A percentile compares a stretch with the other conserved stretches of the same genome.
Conservation (phyloP, 2,329 filamentous ascomycete genomes). For the Sporothrix protearum region DNA sequence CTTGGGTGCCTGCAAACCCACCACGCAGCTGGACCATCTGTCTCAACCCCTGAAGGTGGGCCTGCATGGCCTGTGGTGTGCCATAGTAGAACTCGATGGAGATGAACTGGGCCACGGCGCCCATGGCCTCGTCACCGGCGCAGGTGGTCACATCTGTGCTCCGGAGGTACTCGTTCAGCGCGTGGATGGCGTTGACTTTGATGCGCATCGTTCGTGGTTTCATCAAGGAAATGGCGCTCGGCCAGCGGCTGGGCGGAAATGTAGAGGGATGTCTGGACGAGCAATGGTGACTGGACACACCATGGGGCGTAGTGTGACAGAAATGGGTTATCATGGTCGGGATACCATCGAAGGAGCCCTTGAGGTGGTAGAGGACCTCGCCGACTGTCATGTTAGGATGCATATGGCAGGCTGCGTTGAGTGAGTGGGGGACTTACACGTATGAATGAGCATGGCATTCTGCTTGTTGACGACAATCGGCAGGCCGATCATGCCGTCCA, state of each 20-base stretch:
- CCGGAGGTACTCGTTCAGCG: slow-evolving; percentile 44
- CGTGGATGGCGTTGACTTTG: slow-evolving; percentile 41
- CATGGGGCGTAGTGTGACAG: slow-evolving; percentile 45
- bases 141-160: slow-evolving; percentile 29
- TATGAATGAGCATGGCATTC: slow-evolving; percentile 29
- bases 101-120: slow-evolving; percentile 45
- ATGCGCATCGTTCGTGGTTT: slow-evolving; percentile 40
- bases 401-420: too few relatives aligned
- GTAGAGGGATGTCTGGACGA: slow-evolving; percentile 45
- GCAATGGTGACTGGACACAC: slow-evolving; percentile 45
- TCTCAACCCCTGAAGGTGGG: slow-evolving; percentile 46
- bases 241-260: slow-evolving; percentile 46
- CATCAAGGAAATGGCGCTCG: slow-evolving; percentile 43
- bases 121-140: slow-evolving; percentile 42
- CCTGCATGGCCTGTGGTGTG: slow-evolving; percentile 41
- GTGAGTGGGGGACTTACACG: slow-evolving; percentile 28
- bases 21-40: slow-evolving; percentile 49
- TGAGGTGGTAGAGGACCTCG: slow-evolving; percentile 46
- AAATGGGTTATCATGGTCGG: slow-evolving; percentile 42
- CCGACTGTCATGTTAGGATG: slow-evolving; percentile 37
- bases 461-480: slow-evolving; percentile 28
- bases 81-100: slow-evolving; percentile 51
- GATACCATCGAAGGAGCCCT: slow-evolving; percentile 47
- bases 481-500: slow-evolving; percentile 27
- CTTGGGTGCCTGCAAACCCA: slow-evolving; percentile 44